Percentiles rank a stretch among this genome's conserved stretches.
Evolutionary conservation across 768 basidiomycete genomes (phyloP).

Genomic region (Cyclocybe aegerita): DNA sequence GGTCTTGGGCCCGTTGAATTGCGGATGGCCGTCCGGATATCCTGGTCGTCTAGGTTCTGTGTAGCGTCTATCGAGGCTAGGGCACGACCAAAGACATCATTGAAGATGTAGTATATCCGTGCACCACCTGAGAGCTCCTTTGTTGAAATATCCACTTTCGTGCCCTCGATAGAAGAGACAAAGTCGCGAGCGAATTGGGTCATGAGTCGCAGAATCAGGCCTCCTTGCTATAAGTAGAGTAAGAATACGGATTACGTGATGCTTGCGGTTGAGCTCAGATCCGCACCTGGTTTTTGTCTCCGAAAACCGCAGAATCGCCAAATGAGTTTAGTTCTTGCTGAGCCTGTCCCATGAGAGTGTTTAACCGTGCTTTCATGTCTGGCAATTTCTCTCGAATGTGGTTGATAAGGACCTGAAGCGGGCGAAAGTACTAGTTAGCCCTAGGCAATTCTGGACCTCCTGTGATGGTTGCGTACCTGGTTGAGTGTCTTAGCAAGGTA

Average conservation of each 20-base stretch:
- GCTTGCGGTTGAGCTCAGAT: background rate
- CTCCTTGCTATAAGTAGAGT: constrained; percentile 62
- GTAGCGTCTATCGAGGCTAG: constrained; percentile 89
- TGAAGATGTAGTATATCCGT: constrained; percentile 99
- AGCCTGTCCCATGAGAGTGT: constrained; percentile 98
- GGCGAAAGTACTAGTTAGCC: background rate
- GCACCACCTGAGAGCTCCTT: constrained; percentile 98
- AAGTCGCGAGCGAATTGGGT: constrained; percentile 98
- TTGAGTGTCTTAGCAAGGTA: constrained; percentile 93
- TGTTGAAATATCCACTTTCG: constrained; percentile 92
- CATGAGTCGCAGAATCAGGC: constrained; percentile 92
- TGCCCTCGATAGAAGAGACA: constrained; percentile 95
- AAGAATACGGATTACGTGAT: background rate
- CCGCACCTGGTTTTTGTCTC: constrained; percentile 80
- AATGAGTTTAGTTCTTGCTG: constrained; percentile 98
- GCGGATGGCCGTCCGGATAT: constrained; percentile 96
- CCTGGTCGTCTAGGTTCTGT: constrained; percentile 83
- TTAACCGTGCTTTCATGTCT: constrained; percentile 98
- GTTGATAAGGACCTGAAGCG: constrained; percentile 81
- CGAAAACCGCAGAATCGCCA: constrained; percentile 89
- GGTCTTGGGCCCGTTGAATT: constrained; percentile 98
- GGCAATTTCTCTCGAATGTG: constrained; percentile 99
- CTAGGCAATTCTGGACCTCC: constrained; percentile 19
- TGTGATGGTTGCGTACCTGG: constrained; percentile 58
- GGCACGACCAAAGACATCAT: constrained; percentile 95